Evolutionary conservation across 2,329 filamentous ascomycete species (phyloP), one percentile per base, ranked within the genome.

Genomic region (Clonostachys byssicola): DNA sequence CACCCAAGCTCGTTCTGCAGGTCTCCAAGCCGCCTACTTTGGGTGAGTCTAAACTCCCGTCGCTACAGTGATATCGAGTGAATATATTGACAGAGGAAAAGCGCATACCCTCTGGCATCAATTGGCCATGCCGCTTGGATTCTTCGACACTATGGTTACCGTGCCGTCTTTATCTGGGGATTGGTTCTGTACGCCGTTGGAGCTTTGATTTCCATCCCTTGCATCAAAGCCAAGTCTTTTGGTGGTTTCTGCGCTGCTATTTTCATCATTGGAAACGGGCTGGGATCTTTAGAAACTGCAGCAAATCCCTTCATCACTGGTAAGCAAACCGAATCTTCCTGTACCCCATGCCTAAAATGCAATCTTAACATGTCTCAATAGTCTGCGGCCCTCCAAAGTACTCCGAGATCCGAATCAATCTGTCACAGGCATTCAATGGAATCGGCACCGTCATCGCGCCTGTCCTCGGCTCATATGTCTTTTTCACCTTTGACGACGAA

Each of bases 351-450:
- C 8, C 23, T 35, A 5, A 16, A 12, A 33, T 34, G 42, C 8
- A 3, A 13, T 40, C 38, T 17, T 48, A 34, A 47, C 39, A n/a
- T 18, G 7, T 40, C 30, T 38, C 9, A 8, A 12, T 20, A 64
- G 58, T 75, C 18, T 76, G 73, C 53, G 72, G 73, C 43, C 88
- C 87, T 4, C 84, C 87, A 8, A 77, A 78, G 52, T 89, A 85
- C 63, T 81, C 86, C 6, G 86, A 89, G 58, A 67, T 90, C 51
- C 81, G 88, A 53, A 82, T 92, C 69, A 88, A 91, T 65, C 70
- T 90, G 45, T 84, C 86, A 1, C 87, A 92, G 63, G 85, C 85
- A 46, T 85, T 91, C 67, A 88, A 91, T 58, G 88, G 85, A 46
- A 80, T 90, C 43, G 87, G 86, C 35, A 85, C 85, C 9, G 83